phyloP scores from a whole-genome alignment of 441 rosid genomes.

The Euphorbia corollata region DNA sequence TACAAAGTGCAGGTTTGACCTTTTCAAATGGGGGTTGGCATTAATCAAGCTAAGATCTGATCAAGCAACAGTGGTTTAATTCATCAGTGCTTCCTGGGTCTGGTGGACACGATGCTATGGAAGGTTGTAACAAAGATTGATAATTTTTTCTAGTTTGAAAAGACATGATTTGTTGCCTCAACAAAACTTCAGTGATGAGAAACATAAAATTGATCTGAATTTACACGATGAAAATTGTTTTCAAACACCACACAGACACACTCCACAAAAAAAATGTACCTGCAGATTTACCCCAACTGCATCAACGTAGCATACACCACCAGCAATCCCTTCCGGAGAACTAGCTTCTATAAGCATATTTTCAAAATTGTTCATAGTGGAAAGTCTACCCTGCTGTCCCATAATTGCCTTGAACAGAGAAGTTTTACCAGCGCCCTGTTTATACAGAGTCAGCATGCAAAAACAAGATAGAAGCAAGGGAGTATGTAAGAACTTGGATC shows the following conservation, averaged over 20 bases:
- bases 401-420: constrained; percentile 74
- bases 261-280: constrained; percentile 30
- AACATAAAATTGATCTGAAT: not conserved
- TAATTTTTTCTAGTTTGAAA: not conserved
- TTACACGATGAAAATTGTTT: not conserved
- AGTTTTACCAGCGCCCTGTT: constrained; percentile 92
- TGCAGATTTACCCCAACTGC: constrained; percentile 73
- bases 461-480: constrained; percentile 2
- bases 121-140: not conserved
- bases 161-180: not conserved
- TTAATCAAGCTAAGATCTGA: not conserved
- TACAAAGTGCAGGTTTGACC: not conserved
- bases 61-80: not conserved
- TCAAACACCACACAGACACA: not conserved
- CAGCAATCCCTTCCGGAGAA: constrained; percentile 62
- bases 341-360: constrained; percentile 50
- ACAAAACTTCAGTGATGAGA: not conserved
- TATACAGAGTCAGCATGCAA: constrained; percentile 11
- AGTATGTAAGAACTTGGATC: constrained; percentile 9
- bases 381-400: constrained; percentile 47
- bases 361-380: constrained; percentile 48
- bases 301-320: constrained; percentile 81
- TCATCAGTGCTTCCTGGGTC: constrained; percentile 1
- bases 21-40: not conserved
- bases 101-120: not conserved